A percentile compares a stretch with the other conserved stretches of the same genome.
Evolutionary conservation across 164 flowering plant genomes (phyloP).

Genomic region (Macadamia integrifolia): DNA sequence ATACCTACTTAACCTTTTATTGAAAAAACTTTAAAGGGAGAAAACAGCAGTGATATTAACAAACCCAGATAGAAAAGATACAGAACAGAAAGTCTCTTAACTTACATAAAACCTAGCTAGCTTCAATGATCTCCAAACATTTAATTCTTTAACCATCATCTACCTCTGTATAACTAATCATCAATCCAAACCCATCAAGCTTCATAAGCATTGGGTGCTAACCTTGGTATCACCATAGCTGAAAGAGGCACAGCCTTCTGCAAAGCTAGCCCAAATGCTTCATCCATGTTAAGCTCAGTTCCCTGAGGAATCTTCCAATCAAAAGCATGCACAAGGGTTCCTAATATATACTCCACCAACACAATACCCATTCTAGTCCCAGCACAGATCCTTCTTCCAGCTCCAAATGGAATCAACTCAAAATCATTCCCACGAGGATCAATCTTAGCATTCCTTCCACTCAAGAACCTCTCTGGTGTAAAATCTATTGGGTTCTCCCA

Average conservation of each 20-base stretch:
- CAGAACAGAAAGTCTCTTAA: too few species aligned
- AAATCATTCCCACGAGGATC: slow-evolving; percentile 18
- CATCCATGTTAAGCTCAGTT: slow-evolving; percentile 16
- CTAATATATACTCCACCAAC: slow-evolving; percentile 15
- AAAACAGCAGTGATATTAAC: too few species aligned
- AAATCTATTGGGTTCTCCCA: slow-evolving; percentile 14
- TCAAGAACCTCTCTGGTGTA: slow-evolving; percentile 12
- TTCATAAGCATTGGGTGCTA: neutral
- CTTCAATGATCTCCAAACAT: too few species aligned
- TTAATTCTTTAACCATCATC: too few species aligned
- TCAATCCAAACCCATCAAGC: neutral
- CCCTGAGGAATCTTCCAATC: slow-evolving; percentile 14
- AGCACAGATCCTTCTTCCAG: slow-evolving; percentile 15
- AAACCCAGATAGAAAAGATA: too few species aligned
- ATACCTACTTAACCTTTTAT: too few species aligned
- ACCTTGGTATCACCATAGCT: neutral
- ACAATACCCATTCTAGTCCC: slow-evolving; percentile 14
- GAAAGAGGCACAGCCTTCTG: neutral
- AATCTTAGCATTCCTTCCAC: slow-evolving; percentile 3
- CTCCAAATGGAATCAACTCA: slow-evolving; percentile 19
- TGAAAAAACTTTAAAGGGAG: too few species aligned
- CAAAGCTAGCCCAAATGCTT: slow-evolving; percentile 12
- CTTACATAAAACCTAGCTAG: too few species aligned
- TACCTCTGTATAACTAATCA: too few species aligned
- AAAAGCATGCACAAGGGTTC: slow-evolving; percentile 19